These are phyloP conservation scores for Sphagnum tenellum DNA, from an alignment of 225 moss, liverwort and hornwort species.

Conservation along the genomic window DNA sequence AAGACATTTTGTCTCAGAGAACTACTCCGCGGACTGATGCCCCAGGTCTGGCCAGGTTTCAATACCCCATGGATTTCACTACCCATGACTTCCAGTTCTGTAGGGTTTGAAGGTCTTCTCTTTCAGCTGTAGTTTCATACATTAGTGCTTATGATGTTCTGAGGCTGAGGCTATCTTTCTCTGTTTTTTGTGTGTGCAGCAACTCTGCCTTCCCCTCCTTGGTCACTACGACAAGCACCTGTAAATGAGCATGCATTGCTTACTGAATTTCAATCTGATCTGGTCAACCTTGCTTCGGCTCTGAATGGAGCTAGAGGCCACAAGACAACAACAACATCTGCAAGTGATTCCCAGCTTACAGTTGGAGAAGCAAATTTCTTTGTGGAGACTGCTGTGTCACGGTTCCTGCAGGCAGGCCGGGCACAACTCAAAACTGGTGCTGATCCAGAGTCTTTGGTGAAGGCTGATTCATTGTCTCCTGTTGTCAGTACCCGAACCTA, in stretches of 20 bases:
- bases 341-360: conserved; percentile 20
- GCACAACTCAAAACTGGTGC: conserved; percentile 29
- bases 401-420: conserved; percentile 27
- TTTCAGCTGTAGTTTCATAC: too few relatives aligned
- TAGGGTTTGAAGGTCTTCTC: too few relatives aligned
- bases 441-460: conserved; percentile 23
- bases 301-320: conserved; percentile 18
- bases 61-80: too few relatives aligned
- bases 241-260: conserved; percentile 22
- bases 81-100: too few relatives aligned
- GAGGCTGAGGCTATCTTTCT: too few relatives aligned
- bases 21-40: conserved; percentile 49
- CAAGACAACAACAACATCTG: conserved; percentile 7
- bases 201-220: conserved; percentile 16
- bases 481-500: too few relatives aligned
- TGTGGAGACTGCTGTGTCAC: conserved; percentile 16
- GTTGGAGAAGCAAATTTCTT: conserved; percentile 43
- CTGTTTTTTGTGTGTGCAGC: background rate
- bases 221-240: conserved; percentile 36
- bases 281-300: conserved; percentile 28
- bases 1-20: conserved; percentile 39
- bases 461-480: conserved; percentile 3
- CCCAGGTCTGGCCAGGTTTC: conserved; percentile 33
- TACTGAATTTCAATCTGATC: conserved; percentile 49
- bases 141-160: too few relatives aligned